phyloP scores from a whole-genome alignment of 2,329 filamentous ascomycete genomes.

The Proliferodiscus dingleyae region DNA sequence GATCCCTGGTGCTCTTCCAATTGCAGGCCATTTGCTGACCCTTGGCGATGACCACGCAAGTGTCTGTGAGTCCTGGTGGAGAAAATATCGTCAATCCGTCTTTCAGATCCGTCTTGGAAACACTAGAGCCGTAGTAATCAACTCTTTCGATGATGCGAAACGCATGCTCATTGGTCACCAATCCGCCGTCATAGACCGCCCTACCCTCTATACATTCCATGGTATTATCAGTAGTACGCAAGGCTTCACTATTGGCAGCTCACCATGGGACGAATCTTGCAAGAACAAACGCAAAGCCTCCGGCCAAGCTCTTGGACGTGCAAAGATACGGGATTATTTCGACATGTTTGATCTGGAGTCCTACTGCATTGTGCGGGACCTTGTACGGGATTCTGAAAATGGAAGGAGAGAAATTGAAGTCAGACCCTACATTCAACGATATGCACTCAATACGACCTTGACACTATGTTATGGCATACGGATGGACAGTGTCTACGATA shows the following conservation, averaged over 20 bases:
- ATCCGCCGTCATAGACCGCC: slow-evolving; percentile 45
- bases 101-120: slow-evolving; percentile 51
- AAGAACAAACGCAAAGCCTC: slow-evolving; percentile 49
- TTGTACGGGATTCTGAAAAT: slow-evolving; percentile 39
- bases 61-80: slow-evolving; percentile 46
- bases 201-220: slow-evolving; percentile 49
- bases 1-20: slow-evolving; percentile 45
- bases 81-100: slow-evolving; percentile 40
- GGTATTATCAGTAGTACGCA: slow-evolving; percentile 47
- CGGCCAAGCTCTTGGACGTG: slow-evolving; percentile 41
- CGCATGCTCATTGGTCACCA: slow-evolving; percentile 46
- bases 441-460: slow-evolving; percentile 49
- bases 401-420: slow-evolving; percentile 41
- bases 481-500: slow-evolving; percentile 49
- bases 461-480: slow-evolving; percentile 51
- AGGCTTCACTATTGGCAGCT: slow-evolving; percentile 51
- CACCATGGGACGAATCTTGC: slow-evolving; percentile 49
- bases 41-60: slow-evolving; percentile 51
- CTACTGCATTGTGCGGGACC: slow-evolving; percentile 45
- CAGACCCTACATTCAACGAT: slow-evolving; percentile 48
- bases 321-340: slow-evolving; percentile 42
- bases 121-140: slow-evolving; percentile 47
- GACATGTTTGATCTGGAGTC: slow-evolving; percentile 51
- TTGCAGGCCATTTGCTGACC: slow-evolving; percentile 45
- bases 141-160: slow-evolving; percentile 47